phyloP scores from a whole-genome alignment of 176 grass and related monocot genomes.

The Raddia guianensis region DNA sequence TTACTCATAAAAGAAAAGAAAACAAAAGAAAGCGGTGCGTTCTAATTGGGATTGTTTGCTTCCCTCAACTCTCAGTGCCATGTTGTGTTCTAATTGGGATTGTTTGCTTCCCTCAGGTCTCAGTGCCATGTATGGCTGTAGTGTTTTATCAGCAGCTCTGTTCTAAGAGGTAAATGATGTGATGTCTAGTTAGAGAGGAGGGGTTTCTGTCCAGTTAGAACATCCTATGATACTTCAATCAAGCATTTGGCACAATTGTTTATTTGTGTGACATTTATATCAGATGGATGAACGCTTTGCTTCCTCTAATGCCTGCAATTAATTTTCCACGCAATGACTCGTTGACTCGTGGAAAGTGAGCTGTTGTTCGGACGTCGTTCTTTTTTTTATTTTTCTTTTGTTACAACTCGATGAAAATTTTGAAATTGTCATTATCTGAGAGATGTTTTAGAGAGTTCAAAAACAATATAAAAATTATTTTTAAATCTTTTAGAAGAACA shows the following conservation, averaged over 20 bases:
- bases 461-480: too few species aligned
- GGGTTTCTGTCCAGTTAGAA: neutral
- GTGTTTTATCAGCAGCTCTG: constrained; percentile 17
- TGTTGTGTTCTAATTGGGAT: neutral
- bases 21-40: too few species aligned
- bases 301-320: neutral
- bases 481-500: too few species aligned
- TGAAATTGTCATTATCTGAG: too few species aligned
- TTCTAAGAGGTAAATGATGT: neutral
- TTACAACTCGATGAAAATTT: too few species aligned
- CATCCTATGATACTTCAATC: neutral
- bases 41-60: too few species aligned
- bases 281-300: neutral
- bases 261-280: neutral
- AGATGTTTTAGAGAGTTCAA: too few species aligned
- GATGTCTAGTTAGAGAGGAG: neutral
- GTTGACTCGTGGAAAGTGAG: neutral
- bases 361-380: neutral
- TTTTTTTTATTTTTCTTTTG: too few species aligned
- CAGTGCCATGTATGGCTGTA: neutral
- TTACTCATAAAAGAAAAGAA: too few species aligned
- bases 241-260: neutral
- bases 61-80: too few species aligned
- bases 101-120: neutral
- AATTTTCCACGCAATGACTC: neutral